Evolutionary conservation across 208 protist genomes (phyloP), one percentile per base, ranked within the genome.

Genomic region (Crithidia thermophila): DNA sequence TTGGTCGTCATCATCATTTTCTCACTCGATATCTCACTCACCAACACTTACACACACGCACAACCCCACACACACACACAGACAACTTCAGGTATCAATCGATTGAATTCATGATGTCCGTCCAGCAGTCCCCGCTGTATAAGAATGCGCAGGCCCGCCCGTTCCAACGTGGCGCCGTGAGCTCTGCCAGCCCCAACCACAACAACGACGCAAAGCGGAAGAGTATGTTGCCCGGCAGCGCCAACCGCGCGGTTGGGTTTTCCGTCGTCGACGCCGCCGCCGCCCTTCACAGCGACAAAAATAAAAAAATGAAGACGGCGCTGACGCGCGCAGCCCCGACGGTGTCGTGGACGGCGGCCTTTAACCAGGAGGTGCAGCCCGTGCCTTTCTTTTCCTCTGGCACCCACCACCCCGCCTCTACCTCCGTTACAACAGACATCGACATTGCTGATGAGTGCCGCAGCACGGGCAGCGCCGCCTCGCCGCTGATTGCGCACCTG

Each of bases 371-470:
- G n/a, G n/a, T n/a, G n/a, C n/a, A n/a, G n/a, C n/a, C n/a, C n/a
- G n/a, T n/a, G n/a, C n/a, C 8, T 16, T 40, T 18, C 30, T 23
- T n/a, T 9, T 60, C 14, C n/a, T 56, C 42, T 23, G 8, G 27
- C 45, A 21, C 6, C 28, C 56, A 30, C 36, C 60, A 49, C 36
- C 27, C 45, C 39, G 49, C 39, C 16, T 13, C 46, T 18, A 60
- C 37, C 25, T 50, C 57, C 11, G 30, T 72, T 37, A 25, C 66
- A 6, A 72, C 67, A 0, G 67, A 72, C 57, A 60, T 37, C 11
- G 57, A 72, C 59, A 66, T 72, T n/a, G 57, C 36, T 2, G 67
- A 72, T 34, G 67, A 72, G 51, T 66, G 67, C 9, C 2, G 11
- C 7, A 65, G 47, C 50, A 34, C 39, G 8, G 30, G 2, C 10